Conservation (phyloP, 2,329 filamentous ascomycete genomes). For the Paecilomyces fulvus region DNA sequence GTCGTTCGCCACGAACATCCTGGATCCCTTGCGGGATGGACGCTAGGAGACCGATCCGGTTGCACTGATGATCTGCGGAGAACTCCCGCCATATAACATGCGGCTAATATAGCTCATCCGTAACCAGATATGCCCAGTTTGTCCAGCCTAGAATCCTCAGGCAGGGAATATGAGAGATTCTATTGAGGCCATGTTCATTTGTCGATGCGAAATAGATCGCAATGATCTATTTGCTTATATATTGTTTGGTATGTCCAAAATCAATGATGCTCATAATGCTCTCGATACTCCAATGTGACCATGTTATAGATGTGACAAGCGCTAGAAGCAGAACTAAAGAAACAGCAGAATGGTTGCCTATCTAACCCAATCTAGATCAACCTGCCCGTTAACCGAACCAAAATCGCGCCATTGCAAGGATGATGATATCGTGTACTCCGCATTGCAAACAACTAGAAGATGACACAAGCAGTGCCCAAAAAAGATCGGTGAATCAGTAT, state of each 20-base stretch:
- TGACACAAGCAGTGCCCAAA: background rate
- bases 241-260: background rate
- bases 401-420: conserved; percentile 18
- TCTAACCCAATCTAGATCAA: background rate
- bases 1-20: background rate
- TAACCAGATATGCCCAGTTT: background rate
- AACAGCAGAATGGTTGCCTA: background rate
- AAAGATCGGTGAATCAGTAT: background rate
- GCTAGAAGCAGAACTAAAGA: background rate
- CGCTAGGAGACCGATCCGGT: background rate
- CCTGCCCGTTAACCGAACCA: background rate
- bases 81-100: background rate
- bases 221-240: background rate
- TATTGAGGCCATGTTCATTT: background rate
- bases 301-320: background rate
- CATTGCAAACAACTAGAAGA: conserved; percentile 6
- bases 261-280: background rate
- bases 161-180: background rate
- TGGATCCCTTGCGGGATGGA: background rate
- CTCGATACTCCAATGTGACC: background rate
- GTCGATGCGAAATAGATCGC: background rate
- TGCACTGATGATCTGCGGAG: background rate
- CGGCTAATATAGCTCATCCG: background rate
- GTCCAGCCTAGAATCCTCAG: background rate
- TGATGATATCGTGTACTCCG: conserved; percentile 15